Conservation (phyloP, 495 filamentous ascomycete species). For the Darksidea phi region DNA sequence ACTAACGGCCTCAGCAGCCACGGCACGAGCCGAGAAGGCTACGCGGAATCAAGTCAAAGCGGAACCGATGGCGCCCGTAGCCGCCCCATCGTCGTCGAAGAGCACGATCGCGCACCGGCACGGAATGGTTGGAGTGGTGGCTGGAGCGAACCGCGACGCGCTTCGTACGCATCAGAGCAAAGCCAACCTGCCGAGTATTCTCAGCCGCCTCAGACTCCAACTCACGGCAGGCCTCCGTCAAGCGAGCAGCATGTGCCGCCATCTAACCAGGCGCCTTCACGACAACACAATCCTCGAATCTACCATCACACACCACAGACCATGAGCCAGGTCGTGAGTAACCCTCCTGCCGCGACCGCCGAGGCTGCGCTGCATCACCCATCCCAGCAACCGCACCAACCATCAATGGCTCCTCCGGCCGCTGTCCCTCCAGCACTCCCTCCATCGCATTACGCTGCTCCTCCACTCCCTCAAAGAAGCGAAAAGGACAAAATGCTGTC, state of each 20-base stretch:
- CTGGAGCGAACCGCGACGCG: slow-evolving; percentile 26
- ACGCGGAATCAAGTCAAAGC: slow-evolving; percentile 13
- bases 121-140: slow-evolving; percentile 17
- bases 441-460: slow-evolving; percentile 27
- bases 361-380: slow-evolving; percentile 36
- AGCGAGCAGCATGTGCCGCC: slow-evolving; percentile 23
- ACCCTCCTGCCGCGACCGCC: slow-evolving; percentile 22
- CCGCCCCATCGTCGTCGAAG: slow-evolving; percentile 49
- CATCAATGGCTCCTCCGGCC: slow-evolving; percentile 1
- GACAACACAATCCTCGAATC: slow-evolving; percentile 15
- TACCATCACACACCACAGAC: slow-evolving; percentile 30
- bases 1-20: slow-evolving; percentile 5
- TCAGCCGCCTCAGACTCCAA: slow-evolving; percentile 9
- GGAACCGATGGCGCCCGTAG: slow-evolving; percentile 41
- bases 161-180: slow-evolving; percentile 38
- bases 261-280: slow-evolving; percentile 4
- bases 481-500: slow-evolving; percentile 95
- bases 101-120: slow-evolving; percentile 38
- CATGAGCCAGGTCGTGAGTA: slow-evolving; percentile 27
- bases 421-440: slow-evolving; percentile 16
- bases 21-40: slow-evolving; percentile 30
- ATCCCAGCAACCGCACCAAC: slow-evolving; percentile 4
- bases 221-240: slow-evolving; percentile 16
- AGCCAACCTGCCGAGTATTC: slow-evolving; percentile 7
- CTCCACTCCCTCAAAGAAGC: slow-evolving; percentile 49